Conservation (phyloP, 768 basidiomycete species). For the Lactarius pseudohatsudake region DNA sequence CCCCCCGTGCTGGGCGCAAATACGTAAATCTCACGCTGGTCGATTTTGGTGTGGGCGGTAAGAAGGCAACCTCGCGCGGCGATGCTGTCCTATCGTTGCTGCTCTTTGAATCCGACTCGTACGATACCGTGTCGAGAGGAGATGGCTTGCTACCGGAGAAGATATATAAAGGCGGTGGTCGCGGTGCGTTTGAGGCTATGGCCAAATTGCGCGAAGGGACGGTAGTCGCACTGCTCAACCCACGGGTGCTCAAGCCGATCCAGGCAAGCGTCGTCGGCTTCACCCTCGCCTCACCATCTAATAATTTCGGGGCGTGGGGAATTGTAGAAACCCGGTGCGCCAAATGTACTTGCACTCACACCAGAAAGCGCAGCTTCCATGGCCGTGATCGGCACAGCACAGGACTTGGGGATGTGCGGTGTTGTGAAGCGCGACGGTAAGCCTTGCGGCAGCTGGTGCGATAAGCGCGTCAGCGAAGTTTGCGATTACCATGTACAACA, state of each 20-base stretch:
- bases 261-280: constrained; percentile 47
- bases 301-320: background rate
- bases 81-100: constrained; percentile 82
- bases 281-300: background rate
- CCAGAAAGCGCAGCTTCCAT: constrained; percentile 81
- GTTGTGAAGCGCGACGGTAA: constrained; percentile 79
- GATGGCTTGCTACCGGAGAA: constrained; percentile 55
- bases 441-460: constrained; percentile 84
- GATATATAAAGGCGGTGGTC: constrained; percentile 83
- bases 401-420: constrained; percentile 83
- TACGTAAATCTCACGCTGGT: constrained; percentile 85
- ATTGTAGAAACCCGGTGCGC: constrained; percentile 54
- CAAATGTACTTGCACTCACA: constrained; percentile 83
- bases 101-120: constrained; percentile 84
- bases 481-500: constrained; percentile 92
- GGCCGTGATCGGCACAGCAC: constrained; percentile 79
- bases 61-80: constrained; percentile 63
- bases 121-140: constrained; percentile 54
- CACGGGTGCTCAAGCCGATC: constrained; percentile 81
- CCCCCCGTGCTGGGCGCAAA: constrained; percentile 61
- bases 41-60: constrained; percentile 71
- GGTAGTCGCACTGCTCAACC: constrained; percentile 88
- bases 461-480: constrained; percentile 79
- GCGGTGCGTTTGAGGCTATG: constrained; percentile 88
- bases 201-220: constrained; percentile 86